Conservation (phyloP, 2,329 filamentous ascomycete species). For the Coniochaeta sp. region DNA sequence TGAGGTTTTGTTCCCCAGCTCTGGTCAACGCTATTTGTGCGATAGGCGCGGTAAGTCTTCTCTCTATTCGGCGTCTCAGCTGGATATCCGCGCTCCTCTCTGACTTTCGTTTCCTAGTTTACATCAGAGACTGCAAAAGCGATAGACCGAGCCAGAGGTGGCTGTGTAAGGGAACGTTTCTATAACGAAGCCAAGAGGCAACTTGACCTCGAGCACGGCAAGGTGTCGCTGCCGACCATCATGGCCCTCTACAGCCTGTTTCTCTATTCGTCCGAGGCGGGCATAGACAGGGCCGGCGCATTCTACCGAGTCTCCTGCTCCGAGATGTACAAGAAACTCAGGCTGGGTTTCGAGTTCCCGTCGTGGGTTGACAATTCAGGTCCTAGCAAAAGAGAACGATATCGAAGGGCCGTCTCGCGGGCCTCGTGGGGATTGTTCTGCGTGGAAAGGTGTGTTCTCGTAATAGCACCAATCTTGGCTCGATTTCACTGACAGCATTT, state of each 20-base stretch:
- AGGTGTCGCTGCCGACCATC: slow-evolving; percentile 1
- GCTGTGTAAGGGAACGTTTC: slow-evolving; percentile 1
- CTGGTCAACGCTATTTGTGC: slow-evolving; percentile 1
- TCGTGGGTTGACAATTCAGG: not conserved
- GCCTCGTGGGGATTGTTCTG: slow-evolving; percentile 1
- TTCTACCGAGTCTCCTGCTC: not conserved
- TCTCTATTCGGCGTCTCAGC: not conserved
- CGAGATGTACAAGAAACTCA: not conserved
- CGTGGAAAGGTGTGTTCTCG: not conserved
- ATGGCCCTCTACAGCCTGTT: slow-evolving; percentile 4
- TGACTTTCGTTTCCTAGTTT: not conserved
- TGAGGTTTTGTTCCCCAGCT: not conserved
- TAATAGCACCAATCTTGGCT: not conserved
- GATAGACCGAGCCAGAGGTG: not conserved
- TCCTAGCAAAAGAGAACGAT: not conserved
- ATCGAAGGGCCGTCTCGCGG: not conserved
- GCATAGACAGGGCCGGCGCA: not conserved
- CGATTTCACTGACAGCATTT: not conserved
- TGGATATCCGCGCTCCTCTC: not conserved
- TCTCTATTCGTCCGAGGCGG: slow-evolving; percentile 1
- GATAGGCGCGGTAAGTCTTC: not conserved
- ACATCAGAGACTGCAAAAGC: not conserved
- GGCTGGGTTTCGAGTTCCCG: not conserved
- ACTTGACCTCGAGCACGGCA: slow-evolving; percentile 4
- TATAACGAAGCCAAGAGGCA: slow-evolving; percentile 4